Base-by-base conservation (phyloP, 139 green algal genomes). In the Chlamydomonas eustigma region DNA sequence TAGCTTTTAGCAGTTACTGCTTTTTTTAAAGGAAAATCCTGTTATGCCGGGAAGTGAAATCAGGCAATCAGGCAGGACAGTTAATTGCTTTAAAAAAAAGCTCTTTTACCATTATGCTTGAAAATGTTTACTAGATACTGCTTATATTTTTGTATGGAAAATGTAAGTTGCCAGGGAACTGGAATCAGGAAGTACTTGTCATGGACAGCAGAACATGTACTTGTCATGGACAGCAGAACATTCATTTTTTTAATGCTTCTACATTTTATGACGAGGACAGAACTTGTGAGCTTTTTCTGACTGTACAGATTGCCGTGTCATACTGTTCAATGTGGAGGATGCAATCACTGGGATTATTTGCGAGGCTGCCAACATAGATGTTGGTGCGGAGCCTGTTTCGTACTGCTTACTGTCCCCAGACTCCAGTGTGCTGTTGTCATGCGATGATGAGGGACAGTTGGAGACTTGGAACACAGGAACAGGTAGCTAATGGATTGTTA, bases 361-460 rank as follows among this genome's bases (percentile, higher is more conserved):
- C 50, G 50, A 74, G 30, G 3, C 73, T 37, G 37, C 35, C 12
- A 58, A 71, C 37, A 75, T 82, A 2, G 66, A 85, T 38, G 80
- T 85, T 39, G 80, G 80, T 24, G 30, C n/a, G 44, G 80, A 85
- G 80, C 80, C 80, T 4, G 44, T 85, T 33, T 51, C 66, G 24
- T 76, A 76, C 72, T 74, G 76, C 64, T 50, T 78, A 37, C 51
- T 85, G 50, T 70, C 71, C 2, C 72, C 51, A 3, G 66, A 81
- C 50, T 39, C 30, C 44, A 30, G 65, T 25, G 31, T 50, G 24
- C 31, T 85, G 39, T 73, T 85, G 66, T 78, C 65, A 2, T 78
- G 76, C 51, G 80, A 82, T 30, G 80, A 85, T 25, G 76, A 85
- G n/a, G 80, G 80, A 6, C 80, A 85, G 73, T 73, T 85, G 73